Base-by-base conservation (phyloP, 495 filamentous ascomycete genomes). In the Talaromyces borbonicus region DNA sequence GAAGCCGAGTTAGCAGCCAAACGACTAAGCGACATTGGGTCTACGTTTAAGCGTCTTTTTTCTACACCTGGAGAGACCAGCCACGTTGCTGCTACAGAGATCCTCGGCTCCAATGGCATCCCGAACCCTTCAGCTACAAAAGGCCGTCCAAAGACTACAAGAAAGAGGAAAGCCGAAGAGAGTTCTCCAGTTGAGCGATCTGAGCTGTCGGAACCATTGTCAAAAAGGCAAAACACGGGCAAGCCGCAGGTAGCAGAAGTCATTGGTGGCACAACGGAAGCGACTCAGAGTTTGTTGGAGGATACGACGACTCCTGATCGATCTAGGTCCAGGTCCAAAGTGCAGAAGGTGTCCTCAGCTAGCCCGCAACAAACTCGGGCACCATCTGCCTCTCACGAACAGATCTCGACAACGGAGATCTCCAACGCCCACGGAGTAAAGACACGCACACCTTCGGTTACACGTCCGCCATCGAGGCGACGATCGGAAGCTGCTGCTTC, bases 1-100 rank as follows among this genome's bases (percentile, higher is more conserved):
- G 73, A 82, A 56, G 78, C 83, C 54, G 81, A 85, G 52, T 65
- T 78, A 56, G 78, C 78, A 16, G 74, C 76, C 24, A 72, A 74
- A 47, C 72, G 69, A 46, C 67, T 83, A 52, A 63, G 62, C 11
- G 68, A 70, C 39, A 62, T 72, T 52, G 76, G 76, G 18, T 67
- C 67, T 38, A 63, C 59, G 24, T 75, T 83, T 46, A 66, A 64
- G 37, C 61, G 59, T 41, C 53, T 71, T 43, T 74, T 76, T 48
- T 37, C 45, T 24, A 51, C 46, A 39, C 31, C 54, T 25, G 38
- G 46, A 31, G 31, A 54, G 38, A 19, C 20, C 26, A 18, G 33
- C 30, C 3, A 52, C 44, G 24, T 32, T 27, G 41, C 40, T 25
- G 25, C 43, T 8, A 31, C 33, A 14, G 43, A 33, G 30, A 49